These are phyloP conservation scores for Plantago coronopus DNA, from an alignment of 305 asterid species.

Conservation along the genomic window DNA sequence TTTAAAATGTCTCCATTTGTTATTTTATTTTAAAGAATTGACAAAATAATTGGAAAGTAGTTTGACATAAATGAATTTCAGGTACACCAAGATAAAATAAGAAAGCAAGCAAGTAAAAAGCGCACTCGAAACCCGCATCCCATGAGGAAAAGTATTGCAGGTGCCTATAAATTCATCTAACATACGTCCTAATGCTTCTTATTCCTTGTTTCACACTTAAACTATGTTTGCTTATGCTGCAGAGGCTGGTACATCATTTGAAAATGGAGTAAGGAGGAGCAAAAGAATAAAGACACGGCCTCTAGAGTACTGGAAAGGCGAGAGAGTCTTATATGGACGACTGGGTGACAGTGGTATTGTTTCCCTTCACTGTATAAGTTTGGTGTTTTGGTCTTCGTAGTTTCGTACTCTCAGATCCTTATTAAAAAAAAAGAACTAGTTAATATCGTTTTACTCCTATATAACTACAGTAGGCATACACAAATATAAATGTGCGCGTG, in stretches of 20 bases:
- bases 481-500: no score
- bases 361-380: slow-evolving; percentile 6
- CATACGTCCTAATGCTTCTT: slow-evolving; percentile 10
- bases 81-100: slow-evolving; percentile 35
- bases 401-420: background rate
- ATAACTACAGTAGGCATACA: no score
- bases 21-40: background rate
- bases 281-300: slow-evolving; percentile 78
- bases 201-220: slow-evolving; percentile 17
- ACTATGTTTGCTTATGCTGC: slow-evolving; percentile 32
- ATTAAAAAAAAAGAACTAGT: background rate
- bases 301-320: slow-evolving; percentile 91
- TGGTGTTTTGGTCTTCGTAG: slow-evolving; percentile 7
- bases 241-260: slow-evolving; percentile 74
- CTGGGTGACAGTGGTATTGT: slow-evolving; percentile 57
- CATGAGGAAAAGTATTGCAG: slow-evolving; percentile 78
- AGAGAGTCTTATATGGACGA: slow-evolving; percentile 69
- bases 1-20: background rate
- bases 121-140: slow-evolving; percentile 51
- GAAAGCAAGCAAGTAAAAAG: slow-evolving; percentile 30
- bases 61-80: slow-evolving; percentile 21
- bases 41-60: background rate
- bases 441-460: no score
- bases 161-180: slow-evolving; percentile 36
- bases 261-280: slow-evolving; percentile 81